Evolutionary conservation across 164 flowering plant species (phyloP).

Genomic region (Warburgia ugandensis): DNA sequence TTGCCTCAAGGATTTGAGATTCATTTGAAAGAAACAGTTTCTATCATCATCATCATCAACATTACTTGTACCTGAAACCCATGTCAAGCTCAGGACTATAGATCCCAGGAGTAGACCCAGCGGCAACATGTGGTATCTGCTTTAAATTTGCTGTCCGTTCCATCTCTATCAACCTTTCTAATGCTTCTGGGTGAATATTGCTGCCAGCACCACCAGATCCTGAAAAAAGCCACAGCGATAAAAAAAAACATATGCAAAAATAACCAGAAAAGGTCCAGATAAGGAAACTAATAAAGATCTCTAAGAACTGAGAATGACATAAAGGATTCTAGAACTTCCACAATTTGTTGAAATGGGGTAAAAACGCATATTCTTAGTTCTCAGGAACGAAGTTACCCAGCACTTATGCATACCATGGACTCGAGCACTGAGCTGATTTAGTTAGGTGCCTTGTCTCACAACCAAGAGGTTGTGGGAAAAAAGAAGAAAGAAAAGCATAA

Average conservation of each 20-base stretch:
- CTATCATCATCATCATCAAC: constrained; percentile 6
- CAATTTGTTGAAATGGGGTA: neutral
- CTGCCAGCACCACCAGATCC: constrained; percentile 27
- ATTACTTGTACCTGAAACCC: constrained; percentile 41
- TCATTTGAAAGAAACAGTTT: neutral
- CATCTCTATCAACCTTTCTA: constrained; percentile 70
- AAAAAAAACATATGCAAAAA: neutral
- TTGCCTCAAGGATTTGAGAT: constrained; percentile 8
- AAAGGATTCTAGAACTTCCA: neutral
- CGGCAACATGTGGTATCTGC: constrained; percentile 37
- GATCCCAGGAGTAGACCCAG: constrained; percentile 35
- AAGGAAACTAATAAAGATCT: neutral
- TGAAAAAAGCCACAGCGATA: constrained; percentile 6
- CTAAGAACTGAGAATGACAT: too few species aligned
- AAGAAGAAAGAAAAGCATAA: too few species aligned
- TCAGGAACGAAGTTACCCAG: neutral
- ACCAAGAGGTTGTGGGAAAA: too few species aligned
- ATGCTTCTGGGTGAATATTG: constrained; percentile 52
- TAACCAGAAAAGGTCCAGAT: neutral
- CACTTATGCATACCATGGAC: too few species aligned
- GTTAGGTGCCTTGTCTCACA: too few species aligned
- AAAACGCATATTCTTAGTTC: neutral
- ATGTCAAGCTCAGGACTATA: constrained; percentile 53
- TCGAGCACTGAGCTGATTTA: too few species aligned
- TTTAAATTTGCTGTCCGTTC: constrained; percentile 60